A percentile compares a stretch with the other conserved stretches of the same genome.
Evolutionary conservation across 2,329 filamentous ascomycete genomes (phyloP).

Genomic region (Blumeriella jaapii): DNA sequence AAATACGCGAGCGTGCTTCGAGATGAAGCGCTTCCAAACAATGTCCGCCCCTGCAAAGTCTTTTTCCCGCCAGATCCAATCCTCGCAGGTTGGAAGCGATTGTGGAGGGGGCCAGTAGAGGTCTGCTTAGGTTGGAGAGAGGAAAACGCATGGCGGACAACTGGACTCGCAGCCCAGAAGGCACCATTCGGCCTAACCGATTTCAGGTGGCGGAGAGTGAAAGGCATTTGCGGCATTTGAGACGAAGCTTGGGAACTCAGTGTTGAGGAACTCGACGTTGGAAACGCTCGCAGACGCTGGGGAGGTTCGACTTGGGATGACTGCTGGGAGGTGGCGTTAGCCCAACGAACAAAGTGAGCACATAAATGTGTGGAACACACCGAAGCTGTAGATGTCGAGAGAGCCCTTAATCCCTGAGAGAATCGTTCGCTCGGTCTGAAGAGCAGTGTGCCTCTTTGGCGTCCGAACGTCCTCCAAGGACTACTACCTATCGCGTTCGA

Average conservation of each 20-base stretch:
- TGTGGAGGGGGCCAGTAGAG: slow-evolving; percentile 15
- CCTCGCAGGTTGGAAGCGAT: slow-evolving; percentile 12
- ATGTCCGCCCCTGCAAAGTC: slow-evolving; percentile 15
- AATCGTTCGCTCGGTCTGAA: slow-evolving; percentile 8
- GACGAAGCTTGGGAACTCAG: slow-evolving; percentile 9
- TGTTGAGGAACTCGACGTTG: slow-evolving; percentile 11
- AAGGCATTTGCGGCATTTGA: slow-evolving; percentile 10
- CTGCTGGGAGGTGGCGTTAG: slow-evolving; percentile 8
- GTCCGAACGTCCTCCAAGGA: slow-evolving; percentile 28
- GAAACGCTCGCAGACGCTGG: slow-evolving; percentile 14
- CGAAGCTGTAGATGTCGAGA: slow-evolving; percentile 3
- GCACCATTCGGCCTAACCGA: slow-evolving; percentile 16
- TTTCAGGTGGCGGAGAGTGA: slow-evolving; percentile 10
- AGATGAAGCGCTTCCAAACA: slow-evolving; percentile 26
- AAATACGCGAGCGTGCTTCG: slow-evolving; percentile 66
- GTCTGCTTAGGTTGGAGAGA: slow-evolving; percentile 15
- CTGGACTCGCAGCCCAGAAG: slow-evolving; percentile 17
- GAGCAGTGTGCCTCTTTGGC: slow-evolving; percentile 12
- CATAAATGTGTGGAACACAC: too few species aligned
- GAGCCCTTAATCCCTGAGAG: neutral
- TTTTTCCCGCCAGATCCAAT: slow-evolving; percentile 7
- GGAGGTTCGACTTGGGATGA: slow-evolving; percentile 11
- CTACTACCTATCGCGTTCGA: slow-evolving; percentile 28
- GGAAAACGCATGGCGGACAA: slow-evolving; percentile 10
- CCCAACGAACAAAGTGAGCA: too few species aligned